These are phyloP conservation scores for Linum tenue DNA, from an alignment of 345 rosid species.

Conservation along the genomic window DNA sequence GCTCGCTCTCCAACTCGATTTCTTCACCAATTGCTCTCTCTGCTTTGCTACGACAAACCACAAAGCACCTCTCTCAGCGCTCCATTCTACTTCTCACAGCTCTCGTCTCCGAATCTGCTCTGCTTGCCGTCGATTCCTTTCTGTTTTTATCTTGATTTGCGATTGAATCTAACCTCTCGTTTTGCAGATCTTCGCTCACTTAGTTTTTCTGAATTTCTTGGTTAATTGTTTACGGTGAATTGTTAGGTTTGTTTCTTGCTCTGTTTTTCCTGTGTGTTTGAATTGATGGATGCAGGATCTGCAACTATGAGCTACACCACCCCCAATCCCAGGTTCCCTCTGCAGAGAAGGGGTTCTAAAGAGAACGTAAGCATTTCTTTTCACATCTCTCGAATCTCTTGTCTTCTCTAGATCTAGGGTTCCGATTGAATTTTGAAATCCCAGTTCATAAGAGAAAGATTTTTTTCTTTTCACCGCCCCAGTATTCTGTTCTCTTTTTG, in stretches of 20 bases:
- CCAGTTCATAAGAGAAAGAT: neutral
- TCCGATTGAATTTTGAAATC: neutral
- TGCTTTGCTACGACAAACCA: neutral
- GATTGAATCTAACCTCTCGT: neutral
- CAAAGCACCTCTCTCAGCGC: neutral
- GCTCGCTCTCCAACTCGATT: neutral
- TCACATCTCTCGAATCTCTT: neutral
- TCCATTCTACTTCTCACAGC: neutral
- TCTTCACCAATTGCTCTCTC: neutral
- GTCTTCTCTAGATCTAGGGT: neutral
- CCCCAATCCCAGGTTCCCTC: slow-evolving; percentile 3
- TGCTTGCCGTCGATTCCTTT: neutral
- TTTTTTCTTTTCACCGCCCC: neutral
- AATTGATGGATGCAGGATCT: slow-evolving; percentile 4
- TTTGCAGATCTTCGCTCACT: neutral
- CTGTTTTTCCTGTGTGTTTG: neutral
- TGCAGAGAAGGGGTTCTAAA: slow-evolving; percentile 3
- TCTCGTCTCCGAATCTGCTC: neutral
- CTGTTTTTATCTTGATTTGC: neutral
- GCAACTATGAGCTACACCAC: neutral
- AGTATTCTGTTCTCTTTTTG: neutral
- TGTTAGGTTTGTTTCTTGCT: neutral
- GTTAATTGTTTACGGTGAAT: neutral
- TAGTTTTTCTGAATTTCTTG: neutral
- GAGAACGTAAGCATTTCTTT: slow-evolving; percentile 13